Conservation (phyloP, 2,329 filamentous ascomycete species). For the Epicoccum sorghinum region DNA sequence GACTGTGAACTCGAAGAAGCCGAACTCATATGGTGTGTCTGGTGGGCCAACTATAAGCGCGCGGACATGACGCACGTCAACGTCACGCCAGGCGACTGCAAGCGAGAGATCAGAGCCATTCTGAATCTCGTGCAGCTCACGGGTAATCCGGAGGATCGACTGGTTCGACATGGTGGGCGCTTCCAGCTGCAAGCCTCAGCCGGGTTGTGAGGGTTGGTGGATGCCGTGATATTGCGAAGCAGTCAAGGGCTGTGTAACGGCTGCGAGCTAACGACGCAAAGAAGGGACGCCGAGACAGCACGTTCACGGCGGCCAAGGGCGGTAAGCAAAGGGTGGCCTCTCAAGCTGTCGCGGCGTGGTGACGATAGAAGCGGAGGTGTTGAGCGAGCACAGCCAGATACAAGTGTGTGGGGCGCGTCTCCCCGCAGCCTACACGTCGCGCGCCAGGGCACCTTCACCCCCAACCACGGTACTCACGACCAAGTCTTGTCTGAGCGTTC, state of each 20-base stretch:
- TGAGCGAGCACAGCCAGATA: constrained; percentile 3
- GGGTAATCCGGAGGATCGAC: constrained; percentile 85
- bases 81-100: constrained; percentile 84
- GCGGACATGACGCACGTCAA: constrained; percentile 85
- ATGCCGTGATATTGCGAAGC: not conserved
- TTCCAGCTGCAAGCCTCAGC: constrained; percentile 1
- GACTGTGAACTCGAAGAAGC: constrained; percentile 91
- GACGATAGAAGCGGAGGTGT: constrained; percentile 8
- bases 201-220: not conserved
- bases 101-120: constrained; percentile 83
- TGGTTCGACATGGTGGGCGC: constrained; percentile 72
- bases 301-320: constrained; percentile 17
- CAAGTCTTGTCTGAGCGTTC: not conserved
- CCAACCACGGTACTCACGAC: not conserved
- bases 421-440: constrained; percentile 10
- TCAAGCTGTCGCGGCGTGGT: constrained; percentile 5
- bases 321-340: not conserved
- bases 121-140: constrained; percentile 86
- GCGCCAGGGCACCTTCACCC: constrained; percentile 8
- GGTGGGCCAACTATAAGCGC: constrained; percentile 91
- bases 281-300: constrained; percentile 17
- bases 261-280: not conserved
- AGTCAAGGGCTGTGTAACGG: not conserved
- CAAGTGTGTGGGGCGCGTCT: constrained; percentile 11
- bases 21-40: constrained; percentile 95